Evolutionary conservation across 495 filamentous ascomycete species (phyloP).

Genomic region (Daldinia concentrica): DNA sequence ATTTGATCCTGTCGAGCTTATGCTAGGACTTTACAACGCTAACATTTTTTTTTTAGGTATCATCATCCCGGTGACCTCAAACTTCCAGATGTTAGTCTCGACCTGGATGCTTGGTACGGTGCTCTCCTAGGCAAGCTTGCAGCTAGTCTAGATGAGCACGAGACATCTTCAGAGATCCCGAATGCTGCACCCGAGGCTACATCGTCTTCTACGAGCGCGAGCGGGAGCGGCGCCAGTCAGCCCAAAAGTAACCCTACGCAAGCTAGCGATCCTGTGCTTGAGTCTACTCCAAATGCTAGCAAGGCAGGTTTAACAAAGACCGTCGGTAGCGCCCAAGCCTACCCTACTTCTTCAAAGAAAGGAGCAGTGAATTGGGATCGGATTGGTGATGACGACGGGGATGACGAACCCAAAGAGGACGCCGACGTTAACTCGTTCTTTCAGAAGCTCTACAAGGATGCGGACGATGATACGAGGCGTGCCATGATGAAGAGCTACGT

Average conservation of each 20-base stretch:
- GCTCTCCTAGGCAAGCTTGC: conserved; percentile 29
- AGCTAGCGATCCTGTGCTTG: conserved; percentile 46
- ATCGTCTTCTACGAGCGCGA: not conserved
- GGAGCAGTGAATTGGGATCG: conserved; percentile 96
- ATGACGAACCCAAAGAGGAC: conserved; percentile 66
- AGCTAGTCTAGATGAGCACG: conserved; percentile 11
- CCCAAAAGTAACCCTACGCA: conserved; percentile 15
- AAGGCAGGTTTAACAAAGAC: conserved; percentile 19
- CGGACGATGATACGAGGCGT: conserved; percentile 79
- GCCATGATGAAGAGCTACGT: conserved; percentile 98
- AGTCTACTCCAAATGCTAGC: conserved; percentile 34
- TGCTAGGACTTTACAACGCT: conserved; percentile 8
- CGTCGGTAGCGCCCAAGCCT: conserved; percentile 61
- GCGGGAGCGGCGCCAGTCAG: conserved; percentile 5
- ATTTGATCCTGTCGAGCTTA: conserved; percentile 4
- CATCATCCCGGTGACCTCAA: conserved; percentile 19
- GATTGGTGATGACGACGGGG: conserved; percentile 56
- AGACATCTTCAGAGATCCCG: conserved; percentile 9
- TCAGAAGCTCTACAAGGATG: conserved; percentile 84
- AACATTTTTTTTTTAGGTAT: conserved; percentile 26
- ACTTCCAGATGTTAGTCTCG: conserved; percentile 20
- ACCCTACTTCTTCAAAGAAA: conserved; percentile 86
- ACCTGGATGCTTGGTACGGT: conserved; percentile 34
- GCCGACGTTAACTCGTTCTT: conserved; percentile 86
- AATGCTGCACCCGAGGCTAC: conserved; percentile 20